Percentiles rank a stretch among this genome's conserved stretches.
Evolutionary conservation across 2,329 filamentous ascomycete species (phyloP).

Genomic region (Cordyceps cateniannulata): DNA sequence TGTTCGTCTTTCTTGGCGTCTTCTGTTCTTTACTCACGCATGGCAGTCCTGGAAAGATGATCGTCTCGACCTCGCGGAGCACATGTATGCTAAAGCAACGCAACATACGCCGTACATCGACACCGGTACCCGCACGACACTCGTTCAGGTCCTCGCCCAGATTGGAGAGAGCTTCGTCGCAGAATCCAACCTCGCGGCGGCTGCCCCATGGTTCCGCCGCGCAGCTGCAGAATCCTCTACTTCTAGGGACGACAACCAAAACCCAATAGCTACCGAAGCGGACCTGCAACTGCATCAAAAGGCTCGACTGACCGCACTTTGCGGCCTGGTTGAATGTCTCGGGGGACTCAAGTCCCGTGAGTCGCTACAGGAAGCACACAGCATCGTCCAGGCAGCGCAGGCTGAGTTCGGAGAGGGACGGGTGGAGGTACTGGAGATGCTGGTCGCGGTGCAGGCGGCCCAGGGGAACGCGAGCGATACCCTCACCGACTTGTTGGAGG

Average conservation of each 20-base stretch:
- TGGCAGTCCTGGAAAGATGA: conserved; percentile 66
- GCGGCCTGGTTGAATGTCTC: not conserved
- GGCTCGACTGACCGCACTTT: not conserved
- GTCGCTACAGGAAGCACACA: not conserved
- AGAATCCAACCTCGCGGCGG: not conserved
- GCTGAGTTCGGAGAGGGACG: not conserved
- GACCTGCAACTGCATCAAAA: not conserved
- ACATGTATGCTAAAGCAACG: conserved; percentile 61
- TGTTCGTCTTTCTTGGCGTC: conserved; percentile 17
- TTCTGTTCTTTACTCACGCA: not conserved
- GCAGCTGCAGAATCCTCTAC: not conserved
- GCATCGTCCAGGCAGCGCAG: not conserved
- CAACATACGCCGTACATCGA: not conserved
- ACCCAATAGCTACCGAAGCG: not conserved
- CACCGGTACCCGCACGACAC: not conserved
- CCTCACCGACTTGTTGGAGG: not conserved
- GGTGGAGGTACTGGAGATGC: conserved; percentile 2
- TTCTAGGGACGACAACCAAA: not conserved
- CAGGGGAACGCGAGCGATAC: not conserved
- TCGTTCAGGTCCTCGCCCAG: not conserved
- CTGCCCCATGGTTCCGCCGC: not conserved
- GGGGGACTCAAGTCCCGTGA: not conserved
- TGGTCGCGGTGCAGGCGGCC: not conserved
- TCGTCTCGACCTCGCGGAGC: conserved; percentile 68
- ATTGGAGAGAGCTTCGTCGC: not conserved